phyloP scores from a whole-genome alignment of 768 basidiomycete species.

The Boletus subcaerulescens region DNA sequence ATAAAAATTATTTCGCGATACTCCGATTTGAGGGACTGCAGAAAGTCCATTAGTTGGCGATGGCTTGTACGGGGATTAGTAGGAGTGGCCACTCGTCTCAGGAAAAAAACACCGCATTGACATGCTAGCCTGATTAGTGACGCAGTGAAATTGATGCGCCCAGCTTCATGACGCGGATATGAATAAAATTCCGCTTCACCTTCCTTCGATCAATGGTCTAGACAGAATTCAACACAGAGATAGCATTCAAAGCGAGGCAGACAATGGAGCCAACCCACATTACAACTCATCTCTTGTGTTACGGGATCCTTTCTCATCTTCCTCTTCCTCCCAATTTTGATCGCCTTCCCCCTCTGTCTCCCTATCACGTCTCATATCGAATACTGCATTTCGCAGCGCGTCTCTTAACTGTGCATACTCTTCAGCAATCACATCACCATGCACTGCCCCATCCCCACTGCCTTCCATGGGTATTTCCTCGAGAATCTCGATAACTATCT shows the following conservation, averaged over 20 bases:
- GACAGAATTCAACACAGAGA: constrained; percentile 4
- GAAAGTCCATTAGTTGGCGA: constrained; percentile 5
- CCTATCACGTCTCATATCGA: constrained; percentile 43
- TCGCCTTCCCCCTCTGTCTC: constrained; percentile 18
- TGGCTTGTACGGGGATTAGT: constrained; percentile 21
- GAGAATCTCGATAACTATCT: constrained; percentile 41
- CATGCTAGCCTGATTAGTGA: constrained; percentile 5
- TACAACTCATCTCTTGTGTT: constrained; percentile 32
- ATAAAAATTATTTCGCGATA: constrained; percentile 9
- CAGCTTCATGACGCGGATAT: constrained; percentile 25
- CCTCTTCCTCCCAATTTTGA: constrained; percentile 28
- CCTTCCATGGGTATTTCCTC: constrained; percentile 43
- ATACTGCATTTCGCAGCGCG: constrained; percentile 51
- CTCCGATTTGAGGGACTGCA: constrained; percentile 1
- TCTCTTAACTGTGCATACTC: constrained; percentile 46
- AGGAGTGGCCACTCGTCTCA: constrained; percentile 1
- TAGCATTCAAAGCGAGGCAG: constrained; percentile 17
- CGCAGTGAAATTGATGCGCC: constrained; percentile 16
- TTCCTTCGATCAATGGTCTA: constrained; percentile 5
- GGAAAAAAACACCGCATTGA: constrained; percentile 8
- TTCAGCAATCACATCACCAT: constrained; percentile 34
- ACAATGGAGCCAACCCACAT: constrained; percentile 25
- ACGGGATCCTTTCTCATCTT: constrained; percentile 32
- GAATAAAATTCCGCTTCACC: constrained; percentile 11
- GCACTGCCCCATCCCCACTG: constrained; percentile 19